Evolutionary conservation across 805 yeast species (phyloP).

Genomic region (Lachancea dasiensis): DNA sequence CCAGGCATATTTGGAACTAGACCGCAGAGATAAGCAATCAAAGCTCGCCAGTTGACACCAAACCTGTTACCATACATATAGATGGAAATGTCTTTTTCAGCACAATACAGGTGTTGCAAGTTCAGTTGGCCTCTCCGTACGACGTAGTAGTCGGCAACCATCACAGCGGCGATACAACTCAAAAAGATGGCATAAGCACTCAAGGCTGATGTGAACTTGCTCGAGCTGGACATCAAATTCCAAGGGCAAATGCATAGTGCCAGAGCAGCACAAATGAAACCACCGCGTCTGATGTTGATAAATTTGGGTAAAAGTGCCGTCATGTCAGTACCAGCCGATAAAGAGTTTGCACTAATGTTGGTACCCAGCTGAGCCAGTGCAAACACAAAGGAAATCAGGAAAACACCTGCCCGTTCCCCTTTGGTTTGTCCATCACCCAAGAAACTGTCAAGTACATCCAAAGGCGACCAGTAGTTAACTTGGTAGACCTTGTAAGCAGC

Average conservation of each 20-base stretch:
- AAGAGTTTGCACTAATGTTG: slow-evolving; percentile 65
- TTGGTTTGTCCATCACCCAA: slow-evolving; percentile 43
- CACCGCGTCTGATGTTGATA: slow-evolving; percentile 74
- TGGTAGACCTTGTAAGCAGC: slow-evolving; percentile 66
- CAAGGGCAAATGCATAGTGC: slow-evolving; percentile 77
- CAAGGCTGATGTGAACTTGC: slow-evolving; percentile 71
- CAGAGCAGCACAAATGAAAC: slow-evolving; percentile 65
- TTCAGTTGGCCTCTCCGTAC: slow-evolving; percentile 68
- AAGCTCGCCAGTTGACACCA: slow-evolving; percentile 83
- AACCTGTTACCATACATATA: slow-evolving; percentile 51
- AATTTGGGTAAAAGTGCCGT: slow-evolving; percentile 58
- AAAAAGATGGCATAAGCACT: slow-evolving; percentile 79
- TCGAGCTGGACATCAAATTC: slow-evolving; percentile 65
- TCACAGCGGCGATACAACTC: slow-evolving; percentile 76
- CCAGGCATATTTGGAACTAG: slow-evolving; percentile 82
- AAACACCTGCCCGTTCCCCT: slow-evolving; percentile 75
- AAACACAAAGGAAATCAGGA: slow-evolving; percentile 63
- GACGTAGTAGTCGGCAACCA: slow-evolving; percentile 60
- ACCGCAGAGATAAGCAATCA: slow-evolving; percentile 72
- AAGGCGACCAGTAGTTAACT: slow-evolving; percentile 74
- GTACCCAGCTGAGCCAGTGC: slow-evolving; percentile 75
- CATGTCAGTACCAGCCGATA: slow-evolving; percentile 69
- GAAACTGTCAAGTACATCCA: slow-evolving; percentile 64
- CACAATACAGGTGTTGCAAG: slow-evolving; percentile 58
- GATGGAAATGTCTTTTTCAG: slow-evolving; percentile 33